These are phyloP conservation scores for Lachnellula cervina DNA, from an alignment of 2,329 filamentous ascomycete species.

Conservation along the genomic window DNA sequence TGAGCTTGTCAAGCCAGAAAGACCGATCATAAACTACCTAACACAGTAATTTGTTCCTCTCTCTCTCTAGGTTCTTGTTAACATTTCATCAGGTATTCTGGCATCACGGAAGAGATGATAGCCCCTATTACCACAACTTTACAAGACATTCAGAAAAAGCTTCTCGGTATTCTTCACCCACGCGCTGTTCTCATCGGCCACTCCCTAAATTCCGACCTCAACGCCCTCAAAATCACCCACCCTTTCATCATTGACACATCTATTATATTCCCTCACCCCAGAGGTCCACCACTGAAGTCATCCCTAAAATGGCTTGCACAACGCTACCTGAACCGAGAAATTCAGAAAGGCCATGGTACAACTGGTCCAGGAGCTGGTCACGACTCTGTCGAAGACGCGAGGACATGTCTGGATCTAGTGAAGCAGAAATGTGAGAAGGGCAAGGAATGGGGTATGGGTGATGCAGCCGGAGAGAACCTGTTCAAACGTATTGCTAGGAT, in stretches of 20 bases:
- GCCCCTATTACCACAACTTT: conserved; percentile 78
- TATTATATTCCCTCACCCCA: conserved; percentile 83
- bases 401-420: conserved; percentile 84
- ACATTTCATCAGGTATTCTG: conserved; percentile 57
- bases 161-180: conserved; percentile 67
- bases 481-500: conserved; percentile 74
- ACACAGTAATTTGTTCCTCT: conserved; percentile 49
- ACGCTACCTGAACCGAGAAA: conserved; percentile 80
- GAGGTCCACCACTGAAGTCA: conserved; percentile 83
- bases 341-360: conserved; percentile 70
- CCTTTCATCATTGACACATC: conserved; percentile 92
- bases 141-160: conserved; percentile 71
- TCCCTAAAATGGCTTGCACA: conserved; percentile 85
- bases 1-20: conserved; percentile 84
- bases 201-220: conserved; percentile 78
- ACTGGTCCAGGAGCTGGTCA: conserved; percentile 57
- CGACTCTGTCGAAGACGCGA: conserved; percentile 88
- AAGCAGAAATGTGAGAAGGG: conserved; percentile 96
- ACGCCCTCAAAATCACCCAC: conserved; percentile 78
- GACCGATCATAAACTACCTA: conserved; percentile 87
- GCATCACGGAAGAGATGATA: conserved; percentile 84
- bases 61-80: conserved; percentile 16
- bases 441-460: conserved; percentile 75
- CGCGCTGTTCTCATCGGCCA: conserved; percentile 74
- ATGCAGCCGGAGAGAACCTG: conserved; percentile 77